A percentile compares a stretch with the other conserved stretches of the same genome.
These are phyloP conservation scores for Aspergillus japonicus DNA, from an alignment of 2,329 filamentous ascomycete genomes.

Conservation along the genomic window DNA sequence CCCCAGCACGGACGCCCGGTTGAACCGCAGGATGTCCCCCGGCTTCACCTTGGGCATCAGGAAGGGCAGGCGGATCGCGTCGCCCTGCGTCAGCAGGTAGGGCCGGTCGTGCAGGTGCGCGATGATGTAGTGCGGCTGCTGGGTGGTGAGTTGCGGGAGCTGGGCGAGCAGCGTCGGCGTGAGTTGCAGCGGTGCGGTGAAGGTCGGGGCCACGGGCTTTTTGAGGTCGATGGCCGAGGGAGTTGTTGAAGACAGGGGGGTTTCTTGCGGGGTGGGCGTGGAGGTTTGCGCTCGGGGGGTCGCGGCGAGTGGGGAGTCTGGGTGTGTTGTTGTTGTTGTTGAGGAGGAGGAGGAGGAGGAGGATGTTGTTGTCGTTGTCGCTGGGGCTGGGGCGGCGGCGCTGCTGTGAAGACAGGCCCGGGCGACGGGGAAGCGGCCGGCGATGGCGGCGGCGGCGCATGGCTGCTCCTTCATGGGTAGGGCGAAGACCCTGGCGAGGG, in stretches of 20 bases:
- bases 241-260: conserved; percentile 14
- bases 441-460: not conserved
- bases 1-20: conserved; percentile 78
- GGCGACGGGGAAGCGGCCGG: conserved; percentile 18
- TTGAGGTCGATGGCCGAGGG: conserved; percentile 31
- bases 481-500: conserved; percentile 30
- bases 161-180: conserved; percentile 42
- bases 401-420: conserved; percentile 43
- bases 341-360: too few species aligned
- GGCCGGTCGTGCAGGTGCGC: conserved; percentile 50
- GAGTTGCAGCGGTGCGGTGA: conserved; percentile 40
- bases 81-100: conserved; percentile 60
- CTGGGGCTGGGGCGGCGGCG: conserved; percentile 31
- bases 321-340: conserved; percentile 13
- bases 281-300: conserved; percentile 28
- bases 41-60: conserved; percentile 72
- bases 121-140: conserved; percentile 49
- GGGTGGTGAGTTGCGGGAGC: conserved; percentile 45
- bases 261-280: conserved; percentile 8
- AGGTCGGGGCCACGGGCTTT: conserved; percentile 39
- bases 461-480: conserved; percentile 28
- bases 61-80: conserved; percentile 75
- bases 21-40: conserved; percentile 83
- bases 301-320: conserved; percentile 31
- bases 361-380: conserved; percentile 26